Conservation (phyloP, 371 early-diverging fungal genomes). For the Mucor saturninus region DNA sequence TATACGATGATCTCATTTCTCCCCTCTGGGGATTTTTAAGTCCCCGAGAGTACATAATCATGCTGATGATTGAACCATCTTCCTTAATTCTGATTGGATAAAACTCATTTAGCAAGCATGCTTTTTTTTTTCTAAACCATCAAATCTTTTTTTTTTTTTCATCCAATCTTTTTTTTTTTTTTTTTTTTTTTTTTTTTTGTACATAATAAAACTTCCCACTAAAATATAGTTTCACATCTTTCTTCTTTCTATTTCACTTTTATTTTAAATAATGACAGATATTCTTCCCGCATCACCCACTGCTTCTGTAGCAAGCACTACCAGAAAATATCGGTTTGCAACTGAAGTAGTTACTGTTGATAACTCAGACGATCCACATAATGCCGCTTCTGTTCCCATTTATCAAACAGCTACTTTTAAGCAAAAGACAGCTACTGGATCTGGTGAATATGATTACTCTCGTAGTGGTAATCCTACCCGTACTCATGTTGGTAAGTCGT, state of each 20-base stretch:
- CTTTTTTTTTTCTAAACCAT: too few relatives aligned
- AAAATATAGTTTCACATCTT: slow-evolving; percentile 4
- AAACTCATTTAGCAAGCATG: slow-evolving; percentile 10
- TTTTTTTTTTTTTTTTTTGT: slow-evolving; percentile 16
- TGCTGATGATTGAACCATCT: slow-evolving; percentile 21
- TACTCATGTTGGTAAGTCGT: slow-evolving; percentile 73
- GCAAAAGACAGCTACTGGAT: slow-evolving; percentile 76
- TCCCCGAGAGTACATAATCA: slow-evolving; percentile 2
- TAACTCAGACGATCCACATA: slow-evolving; percentile 84
- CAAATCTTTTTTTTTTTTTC: slow-evolving; percentile 6
- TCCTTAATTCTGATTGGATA: slow-evolving; percentile 13
- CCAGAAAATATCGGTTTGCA: slow-evolving; percentile 75
- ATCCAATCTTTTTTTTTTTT: slow-evolving; percentile 4
- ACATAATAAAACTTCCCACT: slow-evolving; percentile 7
- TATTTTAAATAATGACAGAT: slow-evolving; percentile 29
- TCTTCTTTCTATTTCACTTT: slow-evolving; percentile 7
- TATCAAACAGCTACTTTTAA: slow-evolving; percentile 98
- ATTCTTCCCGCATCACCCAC: slow-evolving; percentile 38
- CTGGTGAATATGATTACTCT: slow-evolving; percentile 93
- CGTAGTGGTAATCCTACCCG: slow-evolving; percentile 92
- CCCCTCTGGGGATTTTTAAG: neutral
- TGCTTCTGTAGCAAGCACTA: slow-evolving; percentile 35
- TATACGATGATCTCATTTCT: neutral
- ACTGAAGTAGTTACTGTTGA: slow-evolving; percentile 90
- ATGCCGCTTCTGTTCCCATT: slow-evolving; percentile 91